Conservation (phyloP, 305 asterid genomes). For the Coffea humblotiana region DNA sequence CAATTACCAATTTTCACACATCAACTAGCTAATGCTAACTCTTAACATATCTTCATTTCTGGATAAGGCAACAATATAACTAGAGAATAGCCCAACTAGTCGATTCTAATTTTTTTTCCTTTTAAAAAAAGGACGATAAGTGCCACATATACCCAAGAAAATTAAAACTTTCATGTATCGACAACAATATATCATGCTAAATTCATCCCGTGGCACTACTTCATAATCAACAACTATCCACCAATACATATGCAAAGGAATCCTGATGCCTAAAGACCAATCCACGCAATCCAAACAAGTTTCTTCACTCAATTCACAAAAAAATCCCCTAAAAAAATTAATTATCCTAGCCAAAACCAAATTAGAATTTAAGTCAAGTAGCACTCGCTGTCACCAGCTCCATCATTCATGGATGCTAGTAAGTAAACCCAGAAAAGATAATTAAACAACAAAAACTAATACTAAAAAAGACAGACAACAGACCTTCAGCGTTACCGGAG, state of each 20-base stretch:
- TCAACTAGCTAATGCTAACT: background rate
- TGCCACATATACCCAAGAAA: background rate
- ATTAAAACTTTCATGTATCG: no score
- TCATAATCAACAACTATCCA: background rate
- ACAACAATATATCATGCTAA: background rate
- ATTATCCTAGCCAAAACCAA: background rate
- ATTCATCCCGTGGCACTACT: background rate
- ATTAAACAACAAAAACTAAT: background rate
- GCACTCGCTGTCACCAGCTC: background rate
- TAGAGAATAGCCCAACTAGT: background rate
- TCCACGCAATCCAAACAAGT: background rate
- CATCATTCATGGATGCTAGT: background rate
- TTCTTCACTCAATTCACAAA: background rate
- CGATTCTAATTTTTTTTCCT: background rate
- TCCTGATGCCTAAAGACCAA: no score
- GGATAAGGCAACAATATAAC: background rate
- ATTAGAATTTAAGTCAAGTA: background rate
- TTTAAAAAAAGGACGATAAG: background rate
- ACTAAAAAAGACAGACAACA: slow-evolving; percentile 17
- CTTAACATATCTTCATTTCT: background rate
- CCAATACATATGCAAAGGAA: background rate
- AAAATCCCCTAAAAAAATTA: background rate
- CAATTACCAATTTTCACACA: background rate
- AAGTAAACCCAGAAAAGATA: slow-evolving; percentile 12
- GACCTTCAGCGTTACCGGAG: slow-evolving; percentile 73